phyloP scores from a whole-genome alignment of 2,329 filamentous ascomycete species.

The Trichoderma sp. region DNA sequence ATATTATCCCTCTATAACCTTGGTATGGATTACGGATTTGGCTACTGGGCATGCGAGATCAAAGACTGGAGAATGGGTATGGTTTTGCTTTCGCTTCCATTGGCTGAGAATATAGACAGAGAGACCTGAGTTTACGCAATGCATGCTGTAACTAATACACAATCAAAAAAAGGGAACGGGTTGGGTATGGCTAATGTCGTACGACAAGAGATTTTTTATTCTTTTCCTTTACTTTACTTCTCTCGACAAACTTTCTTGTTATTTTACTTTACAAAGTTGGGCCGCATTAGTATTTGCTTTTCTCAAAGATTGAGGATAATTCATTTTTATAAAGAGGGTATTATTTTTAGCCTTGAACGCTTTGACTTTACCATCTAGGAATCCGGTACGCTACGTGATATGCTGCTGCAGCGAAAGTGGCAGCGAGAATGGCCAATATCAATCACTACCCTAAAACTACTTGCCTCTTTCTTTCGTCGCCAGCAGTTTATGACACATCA shows the following conservation, averaged over 20 bases:
- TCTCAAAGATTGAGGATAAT: neutral
- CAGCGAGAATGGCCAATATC: neutral
- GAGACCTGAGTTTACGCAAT: constrained; percentile 32
- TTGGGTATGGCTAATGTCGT: constrained; percentile 39
- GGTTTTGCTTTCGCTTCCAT: constrained; percentile 36
- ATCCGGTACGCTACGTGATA: neutral
- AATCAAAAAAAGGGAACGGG: constrained; percentile 39
- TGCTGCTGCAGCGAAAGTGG: neutral
- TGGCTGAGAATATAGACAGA: constrained; percentile 43
- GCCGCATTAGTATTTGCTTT: constrained; percentile 7
- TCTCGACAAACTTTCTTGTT: constrained; percentile 21
- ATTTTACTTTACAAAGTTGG: neutral
- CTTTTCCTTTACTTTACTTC: neutral
- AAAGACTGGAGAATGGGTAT: constrained; percentile 26
- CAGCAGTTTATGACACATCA: neutral
- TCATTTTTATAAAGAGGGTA: neutral
- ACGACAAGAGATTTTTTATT: constrained; percentile 37
- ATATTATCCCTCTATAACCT: constrained; percentile 22
- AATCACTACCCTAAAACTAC: neutral
- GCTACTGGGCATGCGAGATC: constrained; percentile 26
- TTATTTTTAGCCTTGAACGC: neutral
- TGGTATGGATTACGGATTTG: constrained; percentile 23
- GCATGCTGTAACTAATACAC: constrained; percentile 43
- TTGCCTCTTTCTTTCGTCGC: too few relatives aligned
- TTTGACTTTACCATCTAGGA: neutral